A percentile compares a stretch with the other conserved stretches of the same genome.
phyloP scores from a whole-genome alignment of 805 yeast genomes.

The Monosporozyma siamensis region DNA sequence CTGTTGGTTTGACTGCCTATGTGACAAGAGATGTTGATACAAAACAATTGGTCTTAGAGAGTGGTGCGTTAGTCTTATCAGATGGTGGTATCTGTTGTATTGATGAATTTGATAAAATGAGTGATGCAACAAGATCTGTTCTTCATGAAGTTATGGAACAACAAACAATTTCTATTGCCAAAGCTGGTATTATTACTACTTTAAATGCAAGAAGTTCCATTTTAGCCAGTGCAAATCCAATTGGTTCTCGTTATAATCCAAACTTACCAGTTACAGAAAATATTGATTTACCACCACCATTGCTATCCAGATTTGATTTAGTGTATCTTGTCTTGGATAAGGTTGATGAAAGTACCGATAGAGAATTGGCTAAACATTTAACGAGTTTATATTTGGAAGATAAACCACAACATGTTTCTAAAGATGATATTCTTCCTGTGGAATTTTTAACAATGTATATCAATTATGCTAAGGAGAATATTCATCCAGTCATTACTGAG shows the following conservation, averaged over 20 bases:
- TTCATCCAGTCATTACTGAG: constrained; percentile 68
- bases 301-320: constrained; percentile 87
- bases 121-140: constrained; percentile 87
- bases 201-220: constrained; percentile 93
- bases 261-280: constrained; percentile 88
- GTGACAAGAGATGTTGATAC: constrained; percentile 92
- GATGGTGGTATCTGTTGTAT: constrained; percentile 99
- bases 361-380: constrained; percentile 81
- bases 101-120: constrained; percentile 98
- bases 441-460: constrained; percentile 83
- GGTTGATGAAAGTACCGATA: constrained; percentile 77
- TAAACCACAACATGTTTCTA: constrained; percentile 60
- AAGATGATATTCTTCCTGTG: constrained; percentile 65
- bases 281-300: constrained; percentile 93
- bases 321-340: constrained; percentile 88
- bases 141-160: constrained; percentile 99
- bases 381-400: constrained; percentile 90
- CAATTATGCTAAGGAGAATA: constrained; percentile 85
- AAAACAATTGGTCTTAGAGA: constrained; percentile 82
- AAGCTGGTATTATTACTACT: constrained; percentile 96
- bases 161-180: constrained; percentile 95
- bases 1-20: constrained; percentile 97
- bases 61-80: constrained; percentile 91
- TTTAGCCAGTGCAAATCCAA: constrained; percentile 94
- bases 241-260: constrained; percentile 93